These are phyloP conservation scores for Begonia fuchsioides DNA, from an alignment of 306 rosid genomes.

Conservation along the genomic window DNA sequence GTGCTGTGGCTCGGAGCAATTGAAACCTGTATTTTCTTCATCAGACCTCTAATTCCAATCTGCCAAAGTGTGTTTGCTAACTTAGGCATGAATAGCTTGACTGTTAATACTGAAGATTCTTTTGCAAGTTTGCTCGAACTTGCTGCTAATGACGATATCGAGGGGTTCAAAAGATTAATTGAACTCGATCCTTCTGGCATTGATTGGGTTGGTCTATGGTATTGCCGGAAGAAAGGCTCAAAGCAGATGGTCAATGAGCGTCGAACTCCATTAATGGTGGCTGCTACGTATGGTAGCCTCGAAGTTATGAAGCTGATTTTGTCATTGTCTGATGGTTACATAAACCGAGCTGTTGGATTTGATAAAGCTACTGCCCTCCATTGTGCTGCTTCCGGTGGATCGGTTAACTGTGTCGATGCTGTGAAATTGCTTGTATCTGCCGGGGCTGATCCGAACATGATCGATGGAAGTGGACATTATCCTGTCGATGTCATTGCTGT, in stretches of 20 bases:
- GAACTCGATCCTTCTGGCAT: slow-evolving; percentile 55
- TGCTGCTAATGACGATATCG: slow-evolving; percentile 66
- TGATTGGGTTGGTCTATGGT: slow-evolving; percentile 81
- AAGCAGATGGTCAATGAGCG: slow-evolving; percentile 79
- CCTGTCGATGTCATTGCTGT: too few relatives aligned
- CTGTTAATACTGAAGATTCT: slow-evolving; percentile 65
- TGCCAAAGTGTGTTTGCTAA: slow-evolving; percentile 10
- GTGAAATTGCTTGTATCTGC: too few relatives aligned
- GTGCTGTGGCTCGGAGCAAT: slow-evolving; percentile 38
- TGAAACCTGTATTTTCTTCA: slow-evolving; percentile 9
- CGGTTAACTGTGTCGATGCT: slow-evolving; percentile 37
- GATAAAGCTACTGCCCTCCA: slow-evolving; percentile 88
- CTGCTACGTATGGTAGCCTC: slow-evolving; percentile 82
- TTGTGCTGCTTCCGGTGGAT: slow-evolving; percentile 88
- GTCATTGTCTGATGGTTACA: slow-evolving; percentile 42
- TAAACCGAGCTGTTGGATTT: slow-evolving; percentile 51
- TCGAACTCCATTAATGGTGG: slow-evolving; percentile 84
- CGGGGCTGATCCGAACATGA: too few relatives aligned
- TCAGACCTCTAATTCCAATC: slow-evolving; percentile 13
- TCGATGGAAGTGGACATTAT: too few relatives aligned
- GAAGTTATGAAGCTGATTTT: slow-evolving; percentile 61
- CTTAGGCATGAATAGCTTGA: slow-evolving; percentile 54
- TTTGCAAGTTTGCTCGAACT: slow-evolving; percentile 77
- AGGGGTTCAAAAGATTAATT: slow-evolving; percentile 48
- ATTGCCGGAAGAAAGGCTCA: slow-evolving; percentile 67